A percentile compares a stretch with the other conserved stretches of the same genome.
phyloP scores from a whole-genome alignment of 371 early-diverging fungal species.

The Rhizopus stolonifer region DNA sequence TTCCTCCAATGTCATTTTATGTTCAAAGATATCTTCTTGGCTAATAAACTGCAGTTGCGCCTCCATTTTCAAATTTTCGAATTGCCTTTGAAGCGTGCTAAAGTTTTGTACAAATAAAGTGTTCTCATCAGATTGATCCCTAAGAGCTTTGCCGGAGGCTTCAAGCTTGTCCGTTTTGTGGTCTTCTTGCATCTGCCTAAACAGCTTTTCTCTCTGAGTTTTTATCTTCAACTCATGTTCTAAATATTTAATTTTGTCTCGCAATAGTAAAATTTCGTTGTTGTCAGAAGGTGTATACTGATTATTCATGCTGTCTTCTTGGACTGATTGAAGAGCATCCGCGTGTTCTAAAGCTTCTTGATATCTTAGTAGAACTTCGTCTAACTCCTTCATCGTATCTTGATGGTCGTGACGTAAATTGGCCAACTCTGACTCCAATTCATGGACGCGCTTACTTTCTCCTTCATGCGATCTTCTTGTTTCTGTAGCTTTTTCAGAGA shows the following conservation, averaged over 20 bases:
- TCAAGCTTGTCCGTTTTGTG: no score
- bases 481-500: conserved; percentile 1
- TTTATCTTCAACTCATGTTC: conserved; percentile 17
- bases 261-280: conserved; percentile 17
- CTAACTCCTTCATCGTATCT: conserved; percentile 36
- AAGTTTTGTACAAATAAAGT: background rate
- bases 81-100: conserved; percentile 14
- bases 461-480: conserved; percentile 16
- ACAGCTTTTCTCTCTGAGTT: no score
- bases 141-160: background rate
- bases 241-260: conserved; percentile 20
- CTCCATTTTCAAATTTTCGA: conserved; percentile 8
- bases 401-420: conserved; percentile 33
- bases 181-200: no score
- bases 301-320: background rate
- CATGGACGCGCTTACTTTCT: conserved; percentile 21
- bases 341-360: conserved; percentile 37
- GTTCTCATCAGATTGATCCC: background rate
- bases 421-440: conserved; percentile 21
- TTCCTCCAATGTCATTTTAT: background rate
- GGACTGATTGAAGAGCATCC: conserved; percentile 11
- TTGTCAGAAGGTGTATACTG: background rate
- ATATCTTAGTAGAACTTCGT: conserved; percentile 37
- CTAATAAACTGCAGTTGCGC: conserved; percentile 6
- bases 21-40: background rate